Evolutionary conservation across 2,329 filamentous ascomycete species (phyloP), one percentile per base, ranked within the genome.

Genomic region (Cercospora zeae-maydis): DNA sequence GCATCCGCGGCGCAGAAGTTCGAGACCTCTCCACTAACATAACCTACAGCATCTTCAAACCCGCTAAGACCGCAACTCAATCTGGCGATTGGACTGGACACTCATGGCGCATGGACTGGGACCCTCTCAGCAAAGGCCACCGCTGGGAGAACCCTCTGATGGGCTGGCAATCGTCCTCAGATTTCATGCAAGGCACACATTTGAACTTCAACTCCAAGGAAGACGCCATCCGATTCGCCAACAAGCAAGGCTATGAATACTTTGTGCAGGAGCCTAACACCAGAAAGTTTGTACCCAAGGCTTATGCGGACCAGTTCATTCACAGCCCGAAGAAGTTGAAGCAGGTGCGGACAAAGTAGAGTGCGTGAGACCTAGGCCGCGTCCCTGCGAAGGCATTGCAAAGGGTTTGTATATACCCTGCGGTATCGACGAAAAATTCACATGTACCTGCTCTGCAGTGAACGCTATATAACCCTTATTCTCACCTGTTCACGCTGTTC

Each of bases 241-340:
- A 98, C 81, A 99, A 98, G 85, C 95, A 99, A 79, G 95, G 96
- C 36, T 99, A 99, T 76, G 93, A 99, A 77, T 99, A 96, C 79
- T 98, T 95, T 77, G 93, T 99, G 24, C 95, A 98, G 82, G 95
- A 98, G 80, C 93, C 95, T 36, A 96, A 97, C 74, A 86, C 87
- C 78, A 87, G 95, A 75, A 90, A 88, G 74, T 88, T 97, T 72
- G 81, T 87, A 14, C 91, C 92, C 65, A 99, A 99, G 86, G 90
- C 91, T 10, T 99, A 99, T 77, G 93, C 95, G 65, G 96, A 96
- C 79, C 96, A 98, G 82, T 99, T 98, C 79, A 75, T 93, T 67
- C 93, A 96, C 81, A 87, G 87, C 66, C 81, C 90, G 11, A 88
- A 86, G 78, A 95, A 93, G 85, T 82, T 98, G 76, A 98, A 97